phyloP scores from a whole-genome alignment of 352 stramenopile genomes.

The Albugo laibachii region DNA sequence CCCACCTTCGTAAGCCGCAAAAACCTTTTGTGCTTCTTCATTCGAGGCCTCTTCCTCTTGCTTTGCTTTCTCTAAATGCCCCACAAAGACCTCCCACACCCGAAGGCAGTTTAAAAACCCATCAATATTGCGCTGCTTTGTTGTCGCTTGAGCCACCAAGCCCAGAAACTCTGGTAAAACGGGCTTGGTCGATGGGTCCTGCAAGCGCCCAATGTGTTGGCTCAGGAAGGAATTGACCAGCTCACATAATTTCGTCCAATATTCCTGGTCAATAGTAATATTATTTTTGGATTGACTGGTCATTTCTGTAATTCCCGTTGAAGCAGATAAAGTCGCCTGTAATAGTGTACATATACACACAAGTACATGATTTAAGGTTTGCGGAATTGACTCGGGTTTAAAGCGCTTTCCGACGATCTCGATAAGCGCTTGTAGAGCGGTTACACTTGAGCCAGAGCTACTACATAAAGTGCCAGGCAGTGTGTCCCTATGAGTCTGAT shows the following conservation, averaged over 20 bases:
- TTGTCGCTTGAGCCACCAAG: conserved; percentile 35
- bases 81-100: conserved; percentile 69
- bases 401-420: conserved; percentile 57
- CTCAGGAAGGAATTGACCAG: conserved; percentile 58
- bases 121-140: conserved; percentile 45
- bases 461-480: not conserved
- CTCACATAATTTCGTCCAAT: conserved; percentile 53
- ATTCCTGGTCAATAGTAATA: conserved; percentile 22
- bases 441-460: conserved; percentile 25
- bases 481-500: conserved; percentile 6
- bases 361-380: conserved; percentile 34
- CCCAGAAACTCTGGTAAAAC: conserved; percentile 35
- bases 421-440: conserved; percentile 30
- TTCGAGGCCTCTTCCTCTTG: conserved; percentile 41
- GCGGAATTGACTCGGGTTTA: conserved; percentile 14
- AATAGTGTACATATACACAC: conserved; percentile 28
- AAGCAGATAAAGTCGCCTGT: conserved; percentile 16
- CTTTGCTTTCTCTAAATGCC: conserved; percentile 60
- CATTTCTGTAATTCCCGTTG: conserved; percentile 13
- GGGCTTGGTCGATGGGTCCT: conserved; percentile 23
- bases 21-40: conserved; percentile 19
- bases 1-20: conserved; percentile 46
- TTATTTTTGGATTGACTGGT: conserved; percentile 13
- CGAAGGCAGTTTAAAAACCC: conserved; percentile 61
- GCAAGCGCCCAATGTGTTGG: conserved; percentile 47